Conservation (phyloP, 306 rosid species). For the Hippophae rhamnoides region DNA sequence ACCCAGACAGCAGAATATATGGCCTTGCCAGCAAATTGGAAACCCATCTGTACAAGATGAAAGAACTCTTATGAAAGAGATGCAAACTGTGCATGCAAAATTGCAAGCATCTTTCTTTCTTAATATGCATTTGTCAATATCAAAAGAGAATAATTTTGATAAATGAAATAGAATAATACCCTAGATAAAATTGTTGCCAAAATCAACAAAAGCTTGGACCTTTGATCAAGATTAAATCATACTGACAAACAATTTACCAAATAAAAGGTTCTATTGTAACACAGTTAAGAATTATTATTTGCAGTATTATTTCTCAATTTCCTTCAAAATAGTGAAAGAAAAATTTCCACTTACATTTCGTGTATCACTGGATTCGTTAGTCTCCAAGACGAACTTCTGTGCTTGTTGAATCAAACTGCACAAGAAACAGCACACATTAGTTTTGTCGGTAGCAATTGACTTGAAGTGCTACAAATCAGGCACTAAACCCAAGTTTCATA, state of each 20-base stretch:
- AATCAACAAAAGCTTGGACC: too few species aligned
- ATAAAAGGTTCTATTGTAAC: too few species aligned
- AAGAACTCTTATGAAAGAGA: conserved; percentile 10
- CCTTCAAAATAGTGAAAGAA: not conserved
- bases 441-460: conserved; percentile 16
- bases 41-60: conserved; percentile 67
- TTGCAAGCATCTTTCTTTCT: too few species aligned
- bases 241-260: too few species aligned
- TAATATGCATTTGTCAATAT: not conserved
- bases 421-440: conserved; percentile 20
- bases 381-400: conserved; percentile 59
- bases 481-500: conserved; percentile 8
- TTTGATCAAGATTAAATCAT: too few species aligned
- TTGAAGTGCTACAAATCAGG: conserved; percentile 5
- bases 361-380: conserved; percentile 50
- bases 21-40: conserved; percentile 88
- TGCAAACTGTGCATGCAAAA: not conserved
- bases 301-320: too few species aligned
- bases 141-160: not conserved
- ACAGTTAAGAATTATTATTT: too few species aligned
- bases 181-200: too few species aligned
- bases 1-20: conserved; percentile 90
- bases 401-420: conserved; percentile 81
- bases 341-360: conserved; percentile 47
- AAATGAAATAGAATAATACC: not conserved